Base-by-base conservation (phyloP, 2,329 filamentous ascomycete species). In the Bimuria novae-zelandiae region DNA sequence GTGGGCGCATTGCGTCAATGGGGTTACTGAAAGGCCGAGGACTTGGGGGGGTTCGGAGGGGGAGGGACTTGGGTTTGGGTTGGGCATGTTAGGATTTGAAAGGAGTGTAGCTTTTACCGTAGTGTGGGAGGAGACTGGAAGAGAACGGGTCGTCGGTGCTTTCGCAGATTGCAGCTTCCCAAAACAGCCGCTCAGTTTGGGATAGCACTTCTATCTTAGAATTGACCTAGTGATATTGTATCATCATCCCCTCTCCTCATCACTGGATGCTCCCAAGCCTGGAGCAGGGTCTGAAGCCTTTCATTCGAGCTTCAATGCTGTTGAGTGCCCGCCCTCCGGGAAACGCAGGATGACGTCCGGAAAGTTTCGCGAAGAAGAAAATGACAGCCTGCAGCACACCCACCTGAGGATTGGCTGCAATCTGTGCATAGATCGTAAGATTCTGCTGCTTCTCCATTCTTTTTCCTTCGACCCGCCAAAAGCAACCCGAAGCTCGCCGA, bases 1-100 rank as follows among this genome's bases (percentile, higher is more conserved):
- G 51, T 74, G 71, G 8, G 57, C 11, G 54, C 71, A 74, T 63
- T 74, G 69, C 1, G 69, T 71, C 21, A 61, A 49, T 3, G 64
- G 52, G 1, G 67, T 67, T 6, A 73, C 50, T 7, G 60, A 62
- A 29, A 69, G 14, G 35, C 71, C 71, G 44, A 69, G 54, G 6
- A 72, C 59, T 5, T 22, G 40, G 3, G 63, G 64, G 6, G 33
- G 3, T 33, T 30, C 14, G 27, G 41, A 22, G 25, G 7, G 16
- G 27, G 41, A 22, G 25, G 7, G 7, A 3, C 16, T 8, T 35
- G 29, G 3, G 17, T 10, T 17, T 32, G 22, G 7, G 30, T 7
- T 2, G 10, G 42, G 64, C 33, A 47, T 53, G 43, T n/a, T 33
- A 17, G 25, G 25, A 27, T 10, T 10, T 27, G 25, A 27, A 27